Base-by-base conservation (phyloP, 1,284 basidiomycete genomes). In the Mycosarcoma maydis region DNA sequence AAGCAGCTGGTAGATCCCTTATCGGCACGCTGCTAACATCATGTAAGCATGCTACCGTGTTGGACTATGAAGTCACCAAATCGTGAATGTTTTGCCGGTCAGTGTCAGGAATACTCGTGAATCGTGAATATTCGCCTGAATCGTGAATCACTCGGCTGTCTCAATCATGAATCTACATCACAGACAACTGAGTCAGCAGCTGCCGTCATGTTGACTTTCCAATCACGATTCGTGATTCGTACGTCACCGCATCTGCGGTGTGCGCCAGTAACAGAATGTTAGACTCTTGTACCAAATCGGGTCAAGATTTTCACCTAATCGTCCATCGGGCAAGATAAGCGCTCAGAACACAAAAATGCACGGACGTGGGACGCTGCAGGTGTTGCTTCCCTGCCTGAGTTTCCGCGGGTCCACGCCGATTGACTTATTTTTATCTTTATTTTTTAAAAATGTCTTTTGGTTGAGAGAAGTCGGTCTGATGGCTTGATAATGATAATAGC, bases 171-270 rank as follows among this genome's bases (percentile, higher is more conserved):
- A 13, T 13, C 7, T 7, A 29, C 27, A 29, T 13, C 27, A 29
- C n/a, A n/a, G n/a, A n/a, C 8, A 20, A 42, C 46, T 55, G 47
- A 61, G 42, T 55, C 52, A 61, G 46, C 56, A 20, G 22, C n/a
- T 47, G 49, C 33, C 48, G 43, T 51, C 46, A 40, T 45, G 40
- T 23, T n/a, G n/a, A n/a, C n/a, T n/a, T n/a, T n/a, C n/a, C n/a
- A n/a, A n/a, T n/a, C n/a, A n/a, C n/a, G n/a, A n/a, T n/a, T n/a
- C n/a, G n/a, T n/a, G n/a, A n/a, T n/a, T n/a, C n/a, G n/a, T n/a
- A n/a, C n/a, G n/a, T 29, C 39, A 26, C 51, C 36, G 42, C 50
- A 32, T n/a, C 5, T 16, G 36, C 13, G 11, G 13, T 6, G 32
- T 6, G 27, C 17, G 26, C 17, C 1, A 8, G 13, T 16, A 16